These are phyloP conservation scores for Komagataella phaffii DNA, from an alignment of 805 yeast genomes.

Conservation along the genomic window DNA sequence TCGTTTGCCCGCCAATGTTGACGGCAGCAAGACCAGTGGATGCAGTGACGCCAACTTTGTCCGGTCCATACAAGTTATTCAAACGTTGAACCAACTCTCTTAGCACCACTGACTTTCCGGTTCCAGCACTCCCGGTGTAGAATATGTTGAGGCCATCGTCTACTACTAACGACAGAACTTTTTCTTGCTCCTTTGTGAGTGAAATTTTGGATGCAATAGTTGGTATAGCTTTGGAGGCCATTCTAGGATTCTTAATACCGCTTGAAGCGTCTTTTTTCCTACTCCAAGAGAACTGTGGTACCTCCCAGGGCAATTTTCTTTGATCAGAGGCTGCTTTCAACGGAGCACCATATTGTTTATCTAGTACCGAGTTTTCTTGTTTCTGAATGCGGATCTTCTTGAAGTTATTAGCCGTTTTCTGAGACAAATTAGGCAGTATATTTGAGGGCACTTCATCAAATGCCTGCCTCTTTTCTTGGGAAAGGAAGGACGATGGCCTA, in stretches of 20 bases:
- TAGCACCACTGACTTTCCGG: conserved; percentile 89
- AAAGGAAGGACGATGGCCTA: neutral
- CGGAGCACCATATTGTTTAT: neutral
- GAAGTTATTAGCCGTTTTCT: neutral
- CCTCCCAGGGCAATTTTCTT: neutral
- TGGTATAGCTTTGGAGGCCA: neutral
- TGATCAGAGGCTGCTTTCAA: neutral
- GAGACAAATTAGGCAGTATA: neutral
- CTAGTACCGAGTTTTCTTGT: neutral
- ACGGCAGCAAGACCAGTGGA: conserved; percentile 81
- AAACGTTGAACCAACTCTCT: conserved; percentile 45
- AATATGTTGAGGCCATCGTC: conserved; percentile 57
- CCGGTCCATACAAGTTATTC: conserved; percentile 27
- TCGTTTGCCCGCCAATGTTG: conserved; percentile 66
- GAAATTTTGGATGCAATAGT: neutral
- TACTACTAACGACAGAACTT: conserved; percentile 48
- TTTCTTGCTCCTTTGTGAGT: conserved; percentile 48
- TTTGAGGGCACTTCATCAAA: neutral
- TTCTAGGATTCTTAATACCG: neutral
- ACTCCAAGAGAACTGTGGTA: neutral
- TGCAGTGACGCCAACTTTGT: conserved; percentile 63
- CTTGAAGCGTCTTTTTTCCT: neutral
- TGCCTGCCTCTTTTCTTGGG: neutral
- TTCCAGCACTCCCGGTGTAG: conserved; percentile 97
- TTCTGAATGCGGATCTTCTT: neutral